Conservation (phyloP, 441 rosid species). For the Isatis lusitanica region DNA sequence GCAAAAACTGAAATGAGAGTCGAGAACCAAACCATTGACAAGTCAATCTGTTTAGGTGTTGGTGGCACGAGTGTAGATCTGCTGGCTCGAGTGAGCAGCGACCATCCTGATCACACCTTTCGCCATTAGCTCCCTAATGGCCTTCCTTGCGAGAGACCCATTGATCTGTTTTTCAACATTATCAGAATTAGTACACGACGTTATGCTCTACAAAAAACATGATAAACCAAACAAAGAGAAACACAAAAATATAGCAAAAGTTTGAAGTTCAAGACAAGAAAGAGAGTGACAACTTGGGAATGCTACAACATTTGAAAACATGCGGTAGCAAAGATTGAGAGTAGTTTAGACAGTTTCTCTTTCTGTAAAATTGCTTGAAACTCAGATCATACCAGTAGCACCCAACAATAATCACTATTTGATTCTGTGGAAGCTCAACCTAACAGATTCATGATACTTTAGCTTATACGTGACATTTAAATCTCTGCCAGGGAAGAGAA, state of each 20-base stretch:
- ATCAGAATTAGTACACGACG: no score
- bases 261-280: not conserved
- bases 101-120: constrained; percentile 63
- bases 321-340: not conserved
- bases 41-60: constrained; percentile 33
- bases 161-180: constrained; percentile 33
- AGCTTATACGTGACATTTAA: not conserved
- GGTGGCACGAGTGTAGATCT: constrained; percentile 54
- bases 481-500: not conserved
- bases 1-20: not conserved
- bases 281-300: not conserved
- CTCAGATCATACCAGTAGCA: not conserved
- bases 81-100: constrained; percentile 56
- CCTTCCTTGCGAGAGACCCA: constrained; percentile 56
- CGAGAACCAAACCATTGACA: not conserved
- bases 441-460: not conserved
- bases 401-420: not conserved
- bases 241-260: not conserved
- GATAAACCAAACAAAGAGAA: no score
- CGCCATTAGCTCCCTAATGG: constrained; percentile 58
- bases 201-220: no score
- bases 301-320: not conserved
- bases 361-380: not conserved
- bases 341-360: not conserved
- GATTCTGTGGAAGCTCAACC: not conserved